These are phyloP conservation scores for Phaffia australis DNA, from an alignment of 768 basidiomycete genomes.

Conservation along the genomic window DNA sequence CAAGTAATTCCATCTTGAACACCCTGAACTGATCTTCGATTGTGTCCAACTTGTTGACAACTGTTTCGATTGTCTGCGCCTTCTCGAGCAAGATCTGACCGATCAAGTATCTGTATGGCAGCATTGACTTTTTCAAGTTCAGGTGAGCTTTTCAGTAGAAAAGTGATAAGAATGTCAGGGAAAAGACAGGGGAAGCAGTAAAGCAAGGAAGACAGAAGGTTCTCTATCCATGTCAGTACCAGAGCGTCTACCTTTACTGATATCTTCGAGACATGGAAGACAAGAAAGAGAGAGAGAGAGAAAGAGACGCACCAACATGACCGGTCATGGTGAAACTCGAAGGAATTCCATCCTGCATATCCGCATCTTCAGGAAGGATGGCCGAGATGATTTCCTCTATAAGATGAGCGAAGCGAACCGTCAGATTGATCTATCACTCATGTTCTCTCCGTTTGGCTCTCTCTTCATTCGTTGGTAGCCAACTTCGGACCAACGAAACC, in stretches of 20 bases:
- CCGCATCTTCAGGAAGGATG: constrained; percentile 55
- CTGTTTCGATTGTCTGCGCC: constrained; percentile 64
- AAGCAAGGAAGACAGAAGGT: background rate
- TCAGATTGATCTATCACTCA: background rate
- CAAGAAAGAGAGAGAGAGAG: background rate
- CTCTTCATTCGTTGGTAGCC: background rate
- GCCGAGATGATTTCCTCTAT: constrained; percentile 60
- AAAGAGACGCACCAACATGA: constrained; percentile 62
- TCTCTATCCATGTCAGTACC: too few relatives aligned
- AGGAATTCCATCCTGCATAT: constrained; percentile 65
- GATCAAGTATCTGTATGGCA: constrained; percentile 82
- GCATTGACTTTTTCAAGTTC: constrained; percentile 78
- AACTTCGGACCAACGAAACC: background rate
- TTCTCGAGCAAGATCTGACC: constrained; percentile 89
- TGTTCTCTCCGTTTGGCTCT: background rate
- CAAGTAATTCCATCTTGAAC: constrained; percentile 93
- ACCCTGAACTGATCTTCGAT: constrained; percentile 76
- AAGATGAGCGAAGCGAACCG: background rate
- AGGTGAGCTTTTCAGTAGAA: constrained; percentile 57
- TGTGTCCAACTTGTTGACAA: constrained; percentile 85
- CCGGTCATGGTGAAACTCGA: constrained; percentile 78
- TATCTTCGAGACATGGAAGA: background rate
- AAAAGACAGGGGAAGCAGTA: background rate
- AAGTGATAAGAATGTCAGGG: constrained; percentile 3
- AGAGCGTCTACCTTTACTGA: too few relatives aligned